Evolutionary conservation across 2,329 filamentous ascomycete species (phyloP), one percentile per base, ranked within the genome.

Genomic region (Grosmannia huntii): DNA sequence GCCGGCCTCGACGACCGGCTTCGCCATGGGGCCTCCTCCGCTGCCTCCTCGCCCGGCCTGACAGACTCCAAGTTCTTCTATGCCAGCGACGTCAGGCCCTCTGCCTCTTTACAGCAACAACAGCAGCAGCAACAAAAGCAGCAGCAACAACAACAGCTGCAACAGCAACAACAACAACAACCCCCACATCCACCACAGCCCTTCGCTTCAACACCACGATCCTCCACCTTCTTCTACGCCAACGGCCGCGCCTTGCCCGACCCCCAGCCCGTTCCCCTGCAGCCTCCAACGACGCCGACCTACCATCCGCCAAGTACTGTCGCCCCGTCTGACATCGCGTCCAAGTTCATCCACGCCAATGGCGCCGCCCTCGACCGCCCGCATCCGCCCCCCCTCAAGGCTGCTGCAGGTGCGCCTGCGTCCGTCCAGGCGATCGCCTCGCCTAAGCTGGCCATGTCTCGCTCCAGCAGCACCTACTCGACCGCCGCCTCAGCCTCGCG

Each of bases 321-420:
- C 11, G 38, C 58, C 6, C 46, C 59, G 1, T 33, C 56, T 25
- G 69, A 70, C 38, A 62, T 68, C n/a, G 65, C 75, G 7, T 76
- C 76, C 70, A 89, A 87, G 67, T 90, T 91, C 73, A 83, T 90
- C 69, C 87, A 90, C 68, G 87, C 85, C 60, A 87, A 89, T 69
- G 84, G 84, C 33, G 73, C 73, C 21, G 60, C 60, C 11, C 23
- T 60, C 12, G 60, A 62, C 51, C 53, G 59, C 16, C 79, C 53
- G 6, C 53, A 54, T 23, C 53, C 53, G 10, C 5, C 36, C 9
- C 14, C 53, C 33, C 27, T 53, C 50, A 54, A 54, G 53, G 25
- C 21, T 27, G 9, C 23, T 19, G 3, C 46, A 55, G 19, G 25
- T 25, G 12, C 25, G 38, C 5, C 12, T 27, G 10, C 49, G 41